phyloP scores from a whole-genome alignment of 176 grass and related monocot species.

The bread wheat (Triticum aestivum) region DNA sequence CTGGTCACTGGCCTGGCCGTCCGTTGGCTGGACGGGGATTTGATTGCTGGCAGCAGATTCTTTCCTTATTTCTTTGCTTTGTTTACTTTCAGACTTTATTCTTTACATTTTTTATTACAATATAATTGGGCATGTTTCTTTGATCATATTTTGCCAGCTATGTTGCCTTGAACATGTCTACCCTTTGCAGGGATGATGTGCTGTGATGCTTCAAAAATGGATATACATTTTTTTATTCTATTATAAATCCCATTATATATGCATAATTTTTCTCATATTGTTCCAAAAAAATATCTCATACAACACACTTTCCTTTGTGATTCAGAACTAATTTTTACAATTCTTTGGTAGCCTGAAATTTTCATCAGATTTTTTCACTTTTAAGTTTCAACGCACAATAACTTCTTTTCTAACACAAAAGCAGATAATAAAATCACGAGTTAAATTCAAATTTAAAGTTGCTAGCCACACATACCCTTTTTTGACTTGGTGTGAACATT shows the following conservation, averaged over 20 bases:
- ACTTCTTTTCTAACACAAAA: neutral
- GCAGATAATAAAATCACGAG: neutral
- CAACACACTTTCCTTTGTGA: neutral
- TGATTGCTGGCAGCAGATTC: slow-evolving; percentile 8
- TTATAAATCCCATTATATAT: neutral
- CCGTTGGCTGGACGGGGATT: neutral
- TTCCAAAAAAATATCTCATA: neutral
- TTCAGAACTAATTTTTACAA: neutral
- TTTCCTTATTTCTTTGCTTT: neutral
- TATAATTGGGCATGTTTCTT: neutral
- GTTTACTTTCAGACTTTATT: neutral
- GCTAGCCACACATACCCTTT: neutral
- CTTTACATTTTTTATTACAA: neutral
- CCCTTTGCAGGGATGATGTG: too few relatives aligned
- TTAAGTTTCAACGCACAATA: neutral
- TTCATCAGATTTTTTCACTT: neutral
- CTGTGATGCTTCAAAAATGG: too few relatives aligned
- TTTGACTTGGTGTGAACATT: neutral
- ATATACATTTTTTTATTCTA: neutral
- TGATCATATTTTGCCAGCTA: neutral
- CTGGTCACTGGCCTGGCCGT: neutral
- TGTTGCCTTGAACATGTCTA: neutral
- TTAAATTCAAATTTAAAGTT: neutral
- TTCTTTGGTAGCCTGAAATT: neutral
- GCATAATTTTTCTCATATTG: neutral